Evolutionary conservation across 139 green algal genomes (phyloP).

Genomic region (Edaphochlamys debaryana): DNA sequence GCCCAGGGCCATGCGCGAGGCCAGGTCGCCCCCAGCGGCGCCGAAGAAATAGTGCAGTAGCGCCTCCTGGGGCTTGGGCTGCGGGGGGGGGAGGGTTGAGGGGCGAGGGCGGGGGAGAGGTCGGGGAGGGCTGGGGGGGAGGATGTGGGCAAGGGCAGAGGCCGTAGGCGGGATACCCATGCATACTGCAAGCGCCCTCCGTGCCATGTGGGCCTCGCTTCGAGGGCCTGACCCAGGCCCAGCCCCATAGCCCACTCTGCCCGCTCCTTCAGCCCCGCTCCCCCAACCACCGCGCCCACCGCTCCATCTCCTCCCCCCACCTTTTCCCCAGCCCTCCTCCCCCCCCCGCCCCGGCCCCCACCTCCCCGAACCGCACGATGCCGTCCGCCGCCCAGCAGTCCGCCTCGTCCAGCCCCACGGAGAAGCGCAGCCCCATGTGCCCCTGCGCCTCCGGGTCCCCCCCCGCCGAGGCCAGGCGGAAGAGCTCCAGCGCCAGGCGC

Average conservation of each 20-base stretch:
- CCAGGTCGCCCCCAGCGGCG: constrained; percentile 71
- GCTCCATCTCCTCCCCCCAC: too few relatives aligned
- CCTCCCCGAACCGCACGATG: constrained; percentile 52
- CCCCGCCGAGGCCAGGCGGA: constrained; percentile 66
- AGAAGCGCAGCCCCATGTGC: constrained; percentile 69
- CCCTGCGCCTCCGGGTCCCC: constrained; percentile 81
- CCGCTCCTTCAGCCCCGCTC: too few relatives aligned
- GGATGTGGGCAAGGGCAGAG: too few relatives aligned
- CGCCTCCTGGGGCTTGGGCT: constrained; percentile 65
- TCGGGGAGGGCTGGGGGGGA: too few relatives aligned
- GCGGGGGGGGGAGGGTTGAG: neutral
- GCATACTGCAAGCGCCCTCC: too few relatives aligned
- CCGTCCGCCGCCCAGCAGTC: constrained; percentile 35
- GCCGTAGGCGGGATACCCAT: too few relatives aligned
- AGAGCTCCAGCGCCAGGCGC: constrained; percentile 70
- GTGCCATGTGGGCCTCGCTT: too few relatives aligned
- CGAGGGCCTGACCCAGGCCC: too few relatives aligned
- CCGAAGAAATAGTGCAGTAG: constrained; percentile 88
- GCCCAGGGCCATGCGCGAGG: constrained; percentile 81
- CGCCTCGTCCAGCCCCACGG: constrained; percentile 69
- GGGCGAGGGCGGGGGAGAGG: neutral
- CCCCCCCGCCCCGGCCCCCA: constrained; percentile 6
- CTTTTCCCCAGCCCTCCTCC: neutral
- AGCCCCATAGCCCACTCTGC: too few relatives aligned
- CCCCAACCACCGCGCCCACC: too few relatives aligned